Conservation (phyloP, 805 yeast genomes). For the Cyberlindnera galapagoensis region DNA sequence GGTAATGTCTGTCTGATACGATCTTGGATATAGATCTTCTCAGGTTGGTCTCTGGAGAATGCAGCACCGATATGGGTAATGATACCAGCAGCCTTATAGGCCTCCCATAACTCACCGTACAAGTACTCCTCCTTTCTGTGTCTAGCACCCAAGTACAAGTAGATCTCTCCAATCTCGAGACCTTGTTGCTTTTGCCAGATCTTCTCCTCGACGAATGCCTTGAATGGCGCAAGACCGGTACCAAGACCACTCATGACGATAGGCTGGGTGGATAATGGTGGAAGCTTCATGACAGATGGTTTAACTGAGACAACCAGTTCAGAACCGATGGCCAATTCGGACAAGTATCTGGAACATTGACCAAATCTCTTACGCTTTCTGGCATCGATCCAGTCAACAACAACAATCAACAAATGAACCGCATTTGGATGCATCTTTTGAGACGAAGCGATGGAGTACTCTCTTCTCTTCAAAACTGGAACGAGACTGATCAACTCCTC, state of each 20-base stretch:
- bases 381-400: constrained; percentile 90
- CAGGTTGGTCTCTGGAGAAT: constrained; percentile 93
- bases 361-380: constrained; percentile 85
- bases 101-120: constrained; percentile 97
- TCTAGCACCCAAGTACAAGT: constrained; percentile 86
- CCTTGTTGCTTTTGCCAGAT: constrained; percentile 91
- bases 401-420: constrained; percentile 86
- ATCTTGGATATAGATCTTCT: constrained; percentile 93
- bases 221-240: constrained; percentile 97
- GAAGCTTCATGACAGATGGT: constrained; percentile 95
- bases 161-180: constrained; percentile 79
- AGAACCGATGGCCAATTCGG: constrained; percentile 71
- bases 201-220: constrained; percentile 94
- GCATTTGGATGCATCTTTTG: constrained; percentile 89
- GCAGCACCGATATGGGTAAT: constrained; percentile 96
- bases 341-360: constrained; percentile 86
- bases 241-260: constrained; percentile 96
- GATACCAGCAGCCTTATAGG: constrained; percentile 85
- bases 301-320: constrained; percentile 91
- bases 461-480: constrained; percentile 91
- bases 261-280: constrained; percentile 81
- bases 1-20: constrained; percentile 72
- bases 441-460: constrained; percentile 95
- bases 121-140: constrained; percentile 92
- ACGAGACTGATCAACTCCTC: constrained; percentile 65